Base-by-base conservation (phyloP, 2,329 filamentous ascomycete species). In the Lizonia empirigonia region DNA sequence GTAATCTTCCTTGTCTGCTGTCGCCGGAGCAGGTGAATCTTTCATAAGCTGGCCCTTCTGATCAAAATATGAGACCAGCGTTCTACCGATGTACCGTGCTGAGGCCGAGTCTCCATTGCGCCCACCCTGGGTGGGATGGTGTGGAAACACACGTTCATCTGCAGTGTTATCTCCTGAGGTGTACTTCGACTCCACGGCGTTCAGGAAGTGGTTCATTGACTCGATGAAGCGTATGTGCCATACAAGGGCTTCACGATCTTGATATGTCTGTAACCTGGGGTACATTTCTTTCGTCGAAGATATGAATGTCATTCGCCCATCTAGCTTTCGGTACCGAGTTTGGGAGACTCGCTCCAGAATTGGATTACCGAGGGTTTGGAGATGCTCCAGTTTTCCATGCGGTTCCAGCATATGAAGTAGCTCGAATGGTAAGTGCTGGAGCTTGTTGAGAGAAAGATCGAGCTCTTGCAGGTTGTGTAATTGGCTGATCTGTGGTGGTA, bases 371-470 rank as follows among this genome's bases (percentile, higher is more conserved):
- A 58, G 27, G 4, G 62, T 52, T 9, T 41, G 50, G 7, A 68
- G 37, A 15, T 38, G 44, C 5, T 41, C 34, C 13, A 64, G 44
- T 3, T 50, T 59, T 1, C 62, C 63, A 9, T 53, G 37, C 7
- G 58, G 58, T n/a, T 26, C 15, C 6, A 63, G 49, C 26, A 70
- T 44, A 2, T 48, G 23, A 1, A 70, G 39, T 2, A 72, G 41
- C 26, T 71, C 68, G 27, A 58, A 60, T 1, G 69, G 69, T 7
- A 72, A 53, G 15, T 22, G 60, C 13, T 42, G 39, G 8, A 72
- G 48, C 7, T 51, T 47, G 46, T 71, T 72, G 7, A 49, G 39
- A 7, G 58, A 59, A 1, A 72, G 30, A 33, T 70, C 56, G 2
- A 72, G 50, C 1, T 46, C 47, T 7, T 40, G 32, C 2, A 72